Conservation (phyloP, 1,284 basidiomycete genomes). For the Leucoagaricus sp. region DNA sequence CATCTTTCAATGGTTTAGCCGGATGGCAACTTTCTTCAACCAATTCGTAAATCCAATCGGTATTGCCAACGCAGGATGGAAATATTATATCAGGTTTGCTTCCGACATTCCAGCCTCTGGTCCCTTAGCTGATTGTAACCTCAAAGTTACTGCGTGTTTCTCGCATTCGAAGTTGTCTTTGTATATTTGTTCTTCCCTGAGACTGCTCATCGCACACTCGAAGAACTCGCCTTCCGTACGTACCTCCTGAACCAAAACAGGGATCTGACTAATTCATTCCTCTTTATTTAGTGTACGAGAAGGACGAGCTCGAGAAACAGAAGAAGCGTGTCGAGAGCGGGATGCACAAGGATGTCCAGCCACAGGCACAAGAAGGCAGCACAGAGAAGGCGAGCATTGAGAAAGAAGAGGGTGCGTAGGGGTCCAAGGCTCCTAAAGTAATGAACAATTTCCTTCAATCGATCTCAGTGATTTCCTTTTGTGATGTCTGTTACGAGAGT, state of each 20-base stretch:
- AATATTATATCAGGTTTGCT: constrained; percentile 40
- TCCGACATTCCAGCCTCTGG: background rate
- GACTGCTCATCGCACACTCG: constrained; percentile 53
- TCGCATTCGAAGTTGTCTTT: constrained; percentile 47
- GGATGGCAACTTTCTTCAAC: constrained; percentile 56
- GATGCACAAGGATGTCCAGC: constrained; percentile 23
- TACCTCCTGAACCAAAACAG: constrained; percentile 15
- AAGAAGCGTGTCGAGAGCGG: constrained; percentile 45
- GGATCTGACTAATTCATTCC: background rate
- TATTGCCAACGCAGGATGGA: constrained; percentile 50
- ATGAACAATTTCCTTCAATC: no score
- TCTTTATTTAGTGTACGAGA: constrained; percentile 47
- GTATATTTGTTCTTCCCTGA: constrained; percentile 57
- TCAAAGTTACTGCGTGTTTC: constrained; percentile 45
- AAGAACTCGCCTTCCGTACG: constrained; percentile 62
- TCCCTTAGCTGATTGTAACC: background rate
- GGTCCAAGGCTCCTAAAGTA: background rate
- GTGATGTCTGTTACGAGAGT: no score
- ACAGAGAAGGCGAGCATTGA: constrained; percentile 17
- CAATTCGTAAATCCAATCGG: constrained; percentile 63
- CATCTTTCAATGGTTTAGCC: constrained; percentile 52
- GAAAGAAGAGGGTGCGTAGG: background rate
- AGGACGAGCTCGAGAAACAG: constrained; percentile 46
- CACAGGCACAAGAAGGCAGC: constrained; percentile 18
- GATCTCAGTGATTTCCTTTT: no score